Base-by-base conservation (phyloP, 805 yeast species). In the Starmerella riodocensis region DNA sequence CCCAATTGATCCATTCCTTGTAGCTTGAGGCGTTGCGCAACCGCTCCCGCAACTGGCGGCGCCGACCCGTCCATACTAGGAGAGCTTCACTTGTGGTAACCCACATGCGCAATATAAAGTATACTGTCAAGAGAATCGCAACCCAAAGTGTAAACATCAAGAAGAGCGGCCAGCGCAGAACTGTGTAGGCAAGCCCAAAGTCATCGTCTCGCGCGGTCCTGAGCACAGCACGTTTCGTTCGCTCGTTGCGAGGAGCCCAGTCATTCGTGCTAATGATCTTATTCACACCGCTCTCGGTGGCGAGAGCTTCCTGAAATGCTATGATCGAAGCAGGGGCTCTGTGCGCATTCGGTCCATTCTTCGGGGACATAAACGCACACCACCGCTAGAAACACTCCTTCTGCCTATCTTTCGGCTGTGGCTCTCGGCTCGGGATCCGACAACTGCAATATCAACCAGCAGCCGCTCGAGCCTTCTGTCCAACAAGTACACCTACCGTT, bases 141-240 rank as follows among this genome's bases (percentile, higher is more conserved):
- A 77, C 62, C 84, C 86, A 80, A 13, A 60, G 24, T 2, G 69
- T 47, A 1, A 75, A 70, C 14, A 70, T 57, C 0, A 70, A 34
- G 39, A 80, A 59, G 3, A 78, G 56, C 0, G 91, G 93, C 70
- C 78, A 79, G 32, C 91, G 59, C 21, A 80, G 60, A 1, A 79
- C 29, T 32, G 58, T 56, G 48, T 69, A 73, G 0, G 73, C 59
- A 34, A 58, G 46, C 20, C 71, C 69, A 26, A 42, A 48, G 34
- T 47, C 42, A 24, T 40, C 44, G 27, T 45, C 46, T 14, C 42
- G 31, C n/a, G 45, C 35, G 3, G 45, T 20, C 5, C 29, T 7
- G 16, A 41, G 34, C 20, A 16, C 23, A 16, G 47, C 37, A 13
- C 42, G 36, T 20, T 36, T 33, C 22, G 31, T 23, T 16, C 30